These are phyloP conservation scores for Termitomyces bulborhizus DNA, from an alignment of 768 basidiomycete species.

Conservation along the genomic window DNA sequence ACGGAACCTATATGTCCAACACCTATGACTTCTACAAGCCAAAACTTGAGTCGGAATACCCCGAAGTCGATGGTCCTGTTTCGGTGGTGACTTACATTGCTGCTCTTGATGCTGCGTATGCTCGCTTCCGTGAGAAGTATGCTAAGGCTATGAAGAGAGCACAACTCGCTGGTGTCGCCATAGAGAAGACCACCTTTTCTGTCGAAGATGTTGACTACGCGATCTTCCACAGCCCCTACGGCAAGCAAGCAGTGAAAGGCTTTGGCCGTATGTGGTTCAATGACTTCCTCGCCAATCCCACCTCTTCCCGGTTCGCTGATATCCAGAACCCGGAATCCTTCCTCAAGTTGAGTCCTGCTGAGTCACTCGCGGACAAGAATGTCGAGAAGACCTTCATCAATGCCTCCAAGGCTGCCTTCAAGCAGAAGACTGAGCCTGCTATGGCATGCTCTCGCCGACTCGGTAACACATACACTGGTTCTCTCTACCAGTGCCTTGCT, in stretches of 20 bases:
- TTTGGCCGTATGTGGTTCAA: constrained; percentile 89
- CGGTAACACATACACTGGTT: constrained; percentile 99
- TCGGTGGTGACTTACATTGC: constrained; percentile 94
- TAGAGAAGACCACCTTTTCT: constrained; percentile 53
- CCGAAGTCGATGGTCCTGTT: constrained; percentile 95
- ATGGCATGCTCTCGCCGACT: constrained; percentile 88
- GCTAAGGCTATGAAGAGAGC: constrained; percentile 56
- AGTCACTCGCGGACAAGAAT: constrained; percentile 86
- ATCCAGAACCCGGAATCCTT: constrained; percentile 66
- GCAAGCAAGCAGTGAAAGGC: constrained; percentile 98
- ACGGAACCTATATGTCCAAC: constrained; percentile 96
- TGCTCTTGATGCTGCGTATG: constrained; percentile 88
- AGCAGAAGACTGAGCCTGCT: constrained; percentile 66
- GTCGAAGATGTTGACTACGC: constrained; percentile 85
- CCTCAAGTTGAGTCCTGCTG: constrained; percentile 59
- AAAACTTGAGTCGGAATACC: constrained; percentile 89
- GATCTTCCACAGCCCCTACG: constrained; percentile 97
- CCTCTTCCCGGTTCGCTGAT: constrained; percentile 59
- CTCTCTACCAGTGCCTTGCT: constrained; percentile 90
- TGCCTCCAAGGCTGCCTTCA: constrained; percentile 72
- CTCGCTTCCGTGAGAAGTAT: constrained; percentile 76
- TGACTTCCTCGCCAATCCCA: constrained; percentile 83
- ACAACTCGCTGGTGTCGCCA: constrained; percentile 27
- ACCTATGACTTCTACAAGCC: constrained; percentile 99
- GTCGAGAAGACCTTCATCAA: constrained; percentile 92